Evolutionary conservation across 1,284 basidiomycete genomes (phyloP).

Genomic region (Sporisorium graminicola): DNA sequence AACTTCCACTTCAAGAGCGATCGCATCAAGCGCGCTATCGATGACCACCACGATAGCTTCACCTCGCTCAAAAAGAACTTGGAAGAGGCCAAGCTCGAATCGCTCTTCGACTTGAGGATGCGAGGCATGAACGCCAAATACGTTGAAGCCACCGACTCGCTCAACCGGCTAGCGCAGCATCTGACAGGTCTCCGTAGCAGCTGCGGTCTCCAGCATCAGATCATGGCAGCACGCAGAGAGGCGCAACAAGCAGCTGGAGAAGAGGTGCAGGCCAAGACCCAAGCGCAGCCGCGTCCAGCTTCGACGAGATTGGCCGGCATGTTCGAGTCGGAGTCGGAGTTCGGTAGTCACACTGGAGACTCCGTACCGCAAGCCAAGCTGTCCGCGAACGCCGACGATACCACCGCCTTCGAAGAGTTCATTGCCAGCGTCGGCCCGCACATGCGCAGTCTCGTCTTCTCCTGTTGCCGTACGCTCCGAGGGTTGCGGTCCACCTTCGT

Average conservation of each 20-base stretch:
- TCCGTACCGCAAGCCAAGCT: not conserved
- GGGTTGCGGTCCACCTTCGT: conserved; percentile 49
- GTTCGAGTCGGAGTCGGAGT: conserved; percentile 24
- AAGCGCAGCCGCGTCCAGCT: conserved; percentile 12
- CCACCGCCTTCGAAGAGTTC: conserved; percentile 56
- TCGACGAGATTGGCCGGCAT: conserved; percentile 20
- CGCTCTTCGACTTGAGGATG: conserved; percentile 58
- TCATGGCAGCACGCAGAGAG: conserved; percentile 51
- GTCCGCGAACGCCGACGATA: not conserved
- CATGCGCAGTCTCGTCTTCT: conserved; percentile 62
- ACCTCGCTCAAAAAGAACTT: conserved; percentile 64
- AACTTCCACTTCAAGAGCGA: conserved; percentile 61
- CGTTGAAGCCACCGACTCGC: conserved; percentile 55
- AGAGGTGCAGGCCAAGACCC: not conserved
- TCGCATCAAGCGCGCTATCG: conserved; percentile 61
- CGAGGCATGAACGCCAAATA: conserved; percentile 53
- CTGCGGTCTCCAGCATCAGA: conserved; percentile 62
- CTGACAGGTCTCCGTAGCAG: conserved; percentile 61
- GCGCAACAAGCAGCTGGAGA: conserved; percentile 26
- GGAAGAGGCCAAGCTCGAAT: conserved; percentile 62
- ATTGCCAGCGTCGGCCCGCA: conserved; percentile 63
- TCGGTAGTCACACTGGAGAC: not conserved
- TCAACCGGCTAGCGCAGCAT: conserved; percentile 65
- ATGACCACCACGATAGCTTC: conserved; percentile 64
- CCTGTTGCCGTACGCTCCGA: conserved; percentile 55